phyloP scores from a whole-genome alignment of 192 early-diverging fungal species.

The Chytriomyces confervae region DNA sequence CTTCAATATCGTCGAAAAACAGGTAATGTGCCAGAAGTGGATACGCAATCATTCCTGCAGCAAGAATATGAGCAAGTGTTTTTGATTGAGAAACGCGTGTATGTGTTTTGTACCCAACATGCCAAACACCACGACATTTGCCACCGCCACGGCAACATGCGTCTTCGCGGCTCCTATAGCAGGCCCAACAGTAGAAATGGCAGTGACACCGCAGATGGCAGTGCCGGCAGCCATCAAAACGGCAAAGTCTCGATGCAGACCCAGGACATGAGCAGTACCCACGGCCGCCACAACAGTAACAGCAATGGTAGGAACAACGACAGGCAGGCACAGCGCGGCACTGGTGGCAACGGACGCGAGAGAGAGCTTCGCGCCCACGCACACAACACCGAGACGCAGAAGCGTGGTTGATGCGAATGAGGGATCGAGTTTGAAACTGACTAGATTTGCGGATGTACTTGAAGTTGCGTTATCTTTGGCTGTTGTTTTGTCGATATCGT shows the following conservation, averaged over 20 bases:
- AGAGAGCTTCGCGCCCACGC: conserved; percentile 21
- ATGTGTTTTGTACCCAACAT: not conserved
- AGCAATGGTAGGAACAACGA: conserved; percentile 15
- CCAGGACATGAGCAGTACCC: not conserved
- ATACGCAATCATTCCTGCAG: not conserved
- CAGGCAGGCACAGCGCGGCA: conserved; percentile 3
- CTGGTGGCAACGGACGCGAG: not conserved
- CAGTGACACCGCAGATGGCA: conserved; percentile 24
- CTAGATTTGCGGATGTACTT: not conserved
- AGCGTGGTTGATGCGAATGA: conserved; percentile 14
- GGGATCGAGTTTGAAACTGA: not conserved
- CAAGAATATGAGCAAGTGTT: not conserved
- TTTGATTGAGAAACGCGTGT: too few species aligned
- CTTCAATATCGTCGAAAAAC: not conserved
- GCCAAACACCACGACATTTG: conserved; percentile 11
- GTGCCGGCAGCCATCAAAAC: conserved; percentile 20
- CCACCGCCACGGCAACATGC: conserved; percentile 14
- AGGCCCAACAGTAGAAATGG: conserved; percentile 21
- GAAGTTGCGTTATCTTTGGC: not conserved
- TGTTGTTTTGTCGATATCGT: not conserved
- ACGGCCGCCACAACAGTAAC: not conserved
- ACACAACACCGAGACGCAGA: conserved; percentile 20
- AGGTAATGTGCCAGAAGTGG: conserved; percentile 11
- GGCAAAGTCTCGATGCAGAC: conserved; percentile 13
- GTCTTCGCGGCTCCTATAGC: conserved; percentile 11